These are phyloP conservation scores for Zymoseptoria crescenta DNA, from an alignment of 2,329 filamentous ascomycete species.

Conservation along the genomic window DNA sequence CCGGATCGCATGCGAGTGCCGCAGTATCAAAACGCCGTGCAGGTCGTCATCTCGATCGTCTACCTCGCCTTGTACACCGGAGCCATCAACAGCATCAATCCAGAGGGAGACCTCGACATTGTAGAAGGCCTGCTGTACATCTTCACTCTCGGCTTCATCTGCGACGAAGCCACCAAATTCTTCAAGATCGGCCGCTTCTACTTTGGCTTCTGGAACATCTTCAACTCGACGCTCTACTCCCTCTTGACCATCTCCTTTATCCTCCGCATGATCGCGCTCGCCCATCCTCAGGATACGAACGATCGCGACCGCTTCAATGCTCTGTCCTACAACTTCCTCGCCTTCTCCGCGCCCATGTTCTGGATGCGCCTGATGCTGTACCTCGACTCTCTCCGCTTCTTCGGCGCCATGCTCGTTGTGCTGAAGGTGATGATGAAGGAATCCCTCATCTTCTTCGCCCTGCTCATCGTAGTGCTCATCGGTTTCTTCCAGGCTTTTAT, in stretches of 20 bases:
- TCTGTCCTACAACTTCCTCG: constrained; percentile 87
- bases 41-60: constrained; percentile 74
- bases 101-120: constrained; percentile 70
- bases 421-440: constrained; percentile 63
- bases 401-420: constrained; percentile 95
- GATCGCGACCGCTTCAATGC: constrained; percentile 58
- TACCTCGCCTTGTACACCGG: constrained; percentile 80
- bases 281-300: constrained; percentile 45
- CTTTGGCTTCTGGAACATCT: constrained; percentile 92
- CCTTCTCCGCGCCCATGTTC: constrained; percentile 92
- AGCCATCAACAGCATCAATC: constrained; percentile 87
- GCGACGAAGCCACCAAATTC: constrained; percentile 78
- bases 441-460: constrained; percentile 90
- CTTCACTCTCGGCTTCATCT: constrained; percentile 86
- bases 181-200: constrained; percentile 92
- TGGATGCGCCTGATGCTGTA: constrained; percentile 91
- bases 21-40: constrained; percentile 82
- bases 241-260: constrained; percentile 72
- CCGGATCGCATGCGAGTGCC: constrained; percentile 92
- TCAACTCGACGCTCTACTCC: constrained; percentile 77
- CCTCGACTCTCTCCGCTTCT: constrained; percentile 88
- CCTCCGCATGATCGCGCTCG: constrained; percentile 69
- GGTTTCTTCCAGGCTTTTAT: constrained; percentile 92
- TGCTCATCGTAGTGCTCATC: constrained; percentile 73
- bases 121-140: constrained; percentile 80